Base-by-base conservation (phyloP, 2,329 filamentous ascomycete genomes). In the Hypoxylon sp. region DNA sequence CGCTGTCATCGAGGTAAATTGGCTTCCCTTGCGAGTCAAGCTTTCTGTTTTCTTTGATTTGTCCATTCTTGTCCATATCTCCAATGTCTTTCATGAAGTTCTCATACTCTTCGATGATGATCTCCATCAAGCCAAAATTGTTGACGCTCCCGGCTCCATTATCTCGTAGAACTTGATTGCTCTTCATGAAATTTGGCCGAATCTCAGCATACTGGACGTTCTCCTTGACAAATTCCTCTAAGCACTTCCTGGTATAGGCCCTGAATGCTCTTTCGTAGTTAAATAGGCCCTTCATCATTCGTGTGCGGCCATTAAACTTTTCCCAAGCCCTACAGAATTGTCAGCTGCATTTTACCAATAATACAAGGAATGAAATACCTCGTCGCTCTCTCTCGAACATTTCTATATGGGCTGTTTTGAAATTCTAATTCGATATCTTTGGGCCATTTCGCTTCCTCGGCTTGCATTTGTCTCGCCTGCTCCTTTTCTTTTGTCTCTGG, bases 191-290 rank as follows among this genome's bases (percentile, higher is more conserved):
- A 78, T 88, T 89, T 0, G 87, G 86, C 16, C 87, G 81, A 41
- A 88, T 81, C 73, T 89, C 87, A 7, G 86, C 86, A 70, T 88
- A 89, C 78, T 88, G 87, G 61, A 89, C 82, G 53, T 84, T 84
- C 63, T 88, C 86, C 7, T 76, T 69, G 48, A 87, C 84, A 75
- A 89, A 85, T 66, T 83, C 82, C 55, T 85, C 80, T 21, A 89
- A 83, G 39, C 84, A 86, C 30, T 78, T 70, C 32, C 81, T 79
- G 12, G 87, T 87, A 70, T 89, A 89, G 74, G 80, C 82, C 43
- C 81, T 79, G 70, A 86, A 88, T 8, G 85, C 84, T 11, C 78
- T 80, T 73, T 88, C 83, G 65, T 88, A 88, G 66, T 86, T 86
- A 57, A 88, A 79, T 1, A 89, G 72, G 0, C 87, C 87, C 73